Conservation (phyloP, 345 rosid genomes). For the Citrus inodora region DNA sequence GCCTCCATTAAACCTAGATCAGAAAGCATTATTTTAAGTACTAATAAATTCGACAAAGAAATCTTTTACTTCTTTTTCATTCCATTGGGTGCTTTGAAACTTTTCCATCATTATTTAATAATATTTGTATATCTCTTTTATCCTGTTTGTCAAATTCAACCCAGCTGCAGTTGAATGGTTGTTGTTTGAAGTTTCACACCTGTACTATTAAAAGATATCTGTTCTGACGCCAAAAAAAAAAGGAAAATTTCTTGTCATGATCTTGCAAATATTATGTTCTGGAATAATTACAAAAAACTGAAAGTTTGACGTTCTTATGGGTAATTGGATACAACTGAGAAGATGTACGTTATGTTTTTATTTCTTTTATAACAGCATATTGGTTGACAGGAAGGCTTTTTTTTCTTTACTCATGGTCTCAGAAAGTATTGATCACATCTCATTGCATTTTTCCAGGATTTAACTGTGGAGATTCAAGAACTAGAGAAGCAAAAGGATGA, state of each 20-base stretch:
- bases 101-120: background rate
- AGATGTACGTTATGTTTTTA: background rate
- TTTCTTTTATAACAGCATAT: background rate
- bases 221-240: background rate
- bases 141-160: background rate
- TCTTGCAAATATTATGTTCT: background rate
- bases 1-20: constrained; percentile 1
- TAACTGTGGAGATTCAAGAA: constrained; percentile 48
- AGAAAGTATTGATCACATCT: constrained; percentile 10
- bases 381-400: background rate
- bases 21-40: background rate
- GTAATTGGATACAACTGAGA: background rate
- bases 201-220: background rate
- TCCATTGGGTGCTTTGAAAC: background rate
- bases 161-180: background rate
- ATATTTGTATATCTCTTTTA: background rate
- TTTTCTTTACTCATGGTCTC: background rate
- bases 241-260: background rate
- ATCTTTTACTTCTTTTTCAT: background rate
- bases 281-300: background rate
- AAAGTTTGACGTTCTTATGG: background rate
- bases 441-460: constrained; percentile 50
- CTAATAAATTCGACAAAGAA: background rate
- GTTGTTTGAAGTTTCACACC: background rate
- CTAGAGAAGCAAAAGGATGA: constrained; percentile 69